Evolutionary conservation across 805 yeast species (phyloP).

Genomic region (Metschnikowia noctiluminum): DNA sequence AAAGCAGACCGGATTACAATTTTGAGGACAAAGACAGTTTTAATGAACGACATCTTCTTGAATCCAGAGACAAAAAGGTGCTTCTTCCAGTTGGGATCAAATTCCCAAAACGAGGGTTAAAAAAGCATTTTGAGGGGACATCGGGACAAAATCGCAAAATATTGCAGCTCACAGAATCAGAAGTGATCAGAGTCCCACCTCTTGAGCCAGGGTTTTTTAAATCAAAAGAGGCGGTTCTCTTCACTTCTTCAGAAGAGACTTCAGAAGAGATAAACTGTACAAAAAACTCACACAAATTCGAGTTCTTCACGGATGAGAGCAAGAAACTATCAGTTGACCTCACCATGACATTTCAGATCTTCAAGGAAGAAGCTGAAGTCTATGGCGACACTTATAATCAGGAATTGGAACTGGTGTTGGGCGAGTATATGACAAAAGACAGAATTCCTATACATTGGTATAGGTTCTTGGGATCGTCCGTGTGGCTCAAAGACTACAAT

Average conservation of each 20-base stretch:
- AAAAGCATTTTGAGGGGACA: constrained; percentile 5
- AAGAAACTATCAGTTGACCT: constrained; percentile 7
- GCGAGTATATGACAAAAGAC: constrained; percentile 1
- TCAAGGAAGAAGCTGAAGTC: constrained; percentile 7
- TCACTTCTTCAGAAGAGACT: not conserved
- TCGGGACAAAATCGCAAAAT: constrained; percentile 5
- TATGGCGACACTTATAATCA: constrained; percentile 10
- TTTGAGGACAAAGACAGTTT: no score
- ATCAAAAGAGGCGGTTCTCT: not conserved
- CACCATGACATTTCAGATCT: constrained; percentile 1
- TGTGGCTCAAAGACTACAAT: constrained; percentile 22
- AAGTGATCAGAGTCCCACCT: constrained; percentile 3
- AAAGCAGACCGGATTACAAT: no score
- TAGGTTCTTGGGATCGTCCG: constrained; percentile 21
- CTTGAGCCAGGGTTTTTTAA: constrained; percentile 1
- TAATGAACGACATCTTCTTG: not conserved
- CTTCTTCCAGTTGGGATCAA: constrained; percentile 11
- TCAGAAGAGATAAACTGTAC: not conserved
- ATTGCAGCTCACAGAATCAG: constrained; percentile 1
- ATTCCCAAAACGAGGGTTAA: constrained; percentile 1
- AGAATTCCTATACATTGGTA: constrained; percentile 16
- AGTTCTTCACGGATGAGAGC: constrained; percentile 2
- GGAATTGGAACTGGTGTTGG: constrained; percentile 6
- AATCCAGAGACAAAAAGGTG: not conserved
- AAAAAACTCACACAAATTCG: not conserved